A percentile compares a stretch with the other conserved stretches of the same genome.
Conservation (phyloP, 2,329 filamentous ascomycete species). For the Cadophora gregata region DNA sequence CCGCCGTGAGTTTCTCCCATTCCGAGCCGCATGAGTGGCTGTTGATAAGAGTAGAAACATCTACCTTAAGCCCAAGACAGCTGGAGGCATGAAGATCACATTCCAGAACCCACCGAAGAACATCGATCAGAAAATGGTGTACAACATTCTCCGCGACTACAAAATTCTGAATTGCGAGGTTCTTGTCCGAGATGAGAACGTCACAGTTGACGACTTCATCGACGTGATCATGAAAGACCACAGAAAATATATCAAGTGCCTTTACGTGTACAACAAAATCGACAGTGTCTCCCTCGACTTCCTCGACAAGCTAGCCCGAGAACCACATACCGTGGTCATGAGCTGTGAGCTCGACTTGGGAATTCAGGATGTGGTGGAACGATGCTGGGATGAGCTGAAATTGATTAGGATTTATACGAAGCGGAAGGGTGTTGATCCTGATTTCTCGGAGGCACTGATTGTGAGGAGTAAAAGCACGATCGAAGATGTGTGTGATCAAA, state of each 20-base stretch:
- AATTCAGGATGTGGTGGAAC: constrained; percentile 89
- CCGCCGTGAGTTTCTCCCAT: constrained; percentile 70
- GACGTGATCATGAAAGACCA: constrained; percentile 99
- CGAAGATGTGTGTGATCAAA: constrained; percentile 95
- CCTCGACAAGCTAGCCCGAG: constrained; percentile 87
- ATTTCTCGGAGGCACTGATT: constrained; percentile 91
- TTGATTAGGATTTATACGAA: constrained; percentile 97
- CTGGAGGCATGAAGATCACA: constrained; percentile 98
- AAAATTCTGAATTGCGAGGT: constrained; percentile 99
- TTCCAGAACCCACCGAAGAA: constrained; percentile 89
- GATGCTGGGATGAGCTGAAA: constrained; percentile 91
- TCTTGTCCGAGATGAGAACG: constrained; percentile 90
- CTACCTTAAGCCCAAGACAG: constrained; percentile 94
- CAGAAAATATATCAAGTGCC: constrained; percentile 90
- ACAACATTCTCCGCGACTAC: constrained; percentile 97
- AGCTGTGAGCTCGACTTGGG: constrained; percentile 95
- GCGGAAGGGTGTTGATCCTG: constrained; percentile 87
- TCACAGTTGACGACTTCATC: constrained; percentile 97
- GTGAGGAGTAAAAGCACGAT: constrained; percentile 87
- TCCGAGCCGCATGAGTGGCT: not conserved
- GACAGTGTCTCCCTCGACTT: constrained; percentile 93
- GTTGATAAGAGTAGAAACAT: constrained; percentile 74
- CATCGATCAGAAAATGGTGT: constrained; percentile 97
- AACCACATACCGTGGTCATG: constrained; percentile 96
- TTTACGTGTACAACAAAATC: constrained; percentile 99